Evolutionary conservation across 2,329 filamentous ascomycete species (phyloP).

Genomic region (Whalleya microplaca): DNA sequence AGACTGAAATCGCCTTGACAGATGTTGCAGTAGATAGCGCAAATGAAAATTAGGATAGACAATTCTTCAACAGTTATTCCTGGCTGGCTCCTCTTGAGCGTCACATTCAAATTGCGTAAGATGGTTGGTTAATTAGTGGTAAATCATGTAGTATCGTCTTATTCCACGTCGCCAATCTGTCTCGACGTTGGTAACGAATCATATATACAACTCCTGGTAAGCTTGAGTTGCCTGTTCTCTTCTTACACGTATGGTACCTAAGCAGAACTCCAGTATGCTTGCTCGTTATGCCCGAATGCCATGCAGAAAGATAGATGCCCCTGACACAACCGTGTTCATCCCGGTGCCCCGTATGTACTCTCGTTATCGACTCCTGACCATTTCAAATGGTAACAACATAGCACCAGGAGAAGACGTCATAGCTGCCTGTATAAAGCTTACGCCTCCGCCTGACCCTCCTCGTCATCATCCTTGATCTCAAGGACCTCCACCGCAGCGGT

Average conservation of each 20-base stretch:
- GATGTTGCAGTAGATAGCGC: neutral
- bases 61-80: too few species aligned
- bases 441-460: conserved; percentile 47
- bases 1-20: too few species aligned
- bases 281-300: neutral
- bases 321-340: neutral
- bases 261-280: neutral
- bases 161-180: neutral
- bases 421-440: neutral
- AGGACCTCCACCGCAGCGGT: neutral
- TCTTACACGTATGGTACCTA: neutral
- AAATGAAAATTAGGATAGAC: neutral
- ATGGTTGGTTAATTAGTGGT: neutral
- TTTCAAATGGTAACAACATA: neutral
- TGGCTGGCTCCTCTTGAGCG: too few species aligned
- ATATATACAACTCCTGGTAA: neutral
- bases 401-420: neutral
- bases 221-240: neutral
- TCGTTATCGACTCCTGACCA: neutral
- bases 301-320: neutral
- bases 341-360: neutral
- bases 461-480: conserved; percentile 24
- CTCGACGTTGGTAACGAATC: neutral
- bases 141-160: neutral
- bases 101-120: too few species aligned